Evolutionary conservation across 2,329 filamentous ascomycete species (phyloP).

Genomic region (Alternaria sp.): DNA sequence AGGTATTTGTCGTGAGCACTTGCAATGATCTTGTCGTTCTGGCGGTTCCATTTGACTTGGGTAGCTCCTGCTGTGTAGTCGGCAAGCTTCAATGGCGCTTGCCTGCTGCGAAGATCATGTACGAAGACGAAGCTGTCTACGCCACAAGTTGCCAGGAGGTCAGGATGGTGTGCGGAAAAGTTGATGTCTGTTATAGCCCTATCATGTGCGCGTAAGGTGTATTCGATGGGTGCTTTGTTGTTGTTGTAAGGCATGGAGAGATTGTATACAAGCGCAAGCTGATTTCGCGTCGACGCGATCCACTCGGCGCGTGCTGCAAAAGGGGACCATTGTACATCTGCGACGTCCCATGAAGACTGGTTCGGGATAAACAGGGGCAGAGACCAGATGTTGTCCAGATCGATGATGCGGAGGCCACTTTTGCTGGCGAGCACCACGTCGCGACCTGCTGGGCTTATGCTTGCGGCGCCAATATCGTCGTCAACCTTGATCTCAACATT

Average conservation of each 20-base stretch:
- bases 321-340: constrained; percentile 96
- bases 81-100: constrained; percentile 64
- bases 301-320: constrained; percentile 90
- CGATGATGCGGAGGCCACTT: constrained; percentile 88
- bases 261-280: constrained; percentile 94
- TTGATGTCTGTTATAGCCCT: constrained; percentile 96
- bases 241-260: constrained; percentile 64
- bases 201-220: constrained; percentile 84
- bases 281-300: constrained; percentile 93
- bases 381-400: constrained; percentile 88
- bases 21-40: constrained; percentile 84
- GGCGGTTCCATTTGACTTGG: constrained; percentile 93
- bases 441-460: constrained; percentile 88
- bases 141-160: constrained; percentile 87
- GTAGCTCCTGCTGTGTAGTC: constrained; percentile 95
- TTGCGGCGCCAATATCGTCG: constrained; percentile 81
- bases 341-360: constrained; percentile 90
- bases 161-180: constrained; percentile 91
- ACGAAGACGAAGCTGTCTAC: constrained; percentile 93
- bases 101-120: constrained; percentile 78
- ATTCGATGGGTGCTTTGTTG: constrained; percentile 82
- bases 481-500: constrained; percentile 86
- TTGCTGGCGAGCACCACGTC: constrained; percentile 88
- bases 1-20: constrained; percentile 89
- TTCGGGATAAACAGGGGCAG: constrained; percentile 85